A percentile compares a stretch with the other conserved stretches of the same genome.
Evolutionary conservation across 257 asterid genomes (phyloP).

Genomic region (Plectranthus barbatus): DNA sequence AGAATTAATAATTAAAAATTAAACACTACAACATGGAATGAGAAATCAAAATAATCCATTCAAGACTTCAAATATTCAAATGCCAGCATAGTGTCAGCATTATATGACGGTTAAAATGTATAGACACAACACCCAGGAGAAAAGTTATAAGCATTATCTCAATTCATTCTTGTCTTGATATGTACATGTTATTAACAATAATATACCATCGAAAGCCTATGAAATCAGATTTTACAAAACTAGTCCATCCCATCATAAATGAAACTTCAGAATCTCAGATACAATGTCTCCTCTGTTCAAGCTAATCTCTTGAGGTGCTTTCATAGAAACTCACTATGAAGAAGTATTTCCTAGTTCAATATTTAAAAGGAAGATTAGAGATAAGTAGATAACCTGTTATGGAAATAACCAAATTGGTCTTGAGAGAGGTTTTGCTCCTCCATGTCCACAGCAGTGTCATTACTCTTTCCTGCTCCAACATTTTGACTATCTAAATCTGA

Average conservation of each 20-base stretch:
- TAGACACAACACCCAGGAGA: too few species aligned
- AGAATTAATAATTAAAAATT: too few species aligned
- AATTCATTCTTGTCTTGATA: too few species aligned
- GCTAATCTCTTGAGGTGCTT: not conserved
- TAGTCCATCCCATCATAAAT: not conserved
- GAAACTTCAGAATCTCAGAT: not conserved
- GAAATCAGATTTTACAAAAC: not conserved
- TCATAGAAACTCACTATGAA: not conserved
- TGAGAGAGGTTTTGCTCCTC: slow-evolving; percentile 30
- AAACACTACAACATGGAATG: too few species aligned
- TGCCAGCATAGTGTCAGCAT: not conserved
- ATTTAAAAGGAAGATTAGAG: slow-evolving; percentile 9
- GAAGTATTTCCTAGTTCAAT: slow-evolving; percentile 7
- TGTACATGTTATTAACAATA: not conserved
- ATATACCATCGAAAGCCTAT: not conserved
- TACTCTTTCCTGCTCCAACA: slow-evolving; percentile 26
- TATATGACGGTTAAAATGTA: not conserved
- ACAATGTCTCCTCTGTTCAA: not conserved
- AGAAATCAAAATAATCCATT: not conserved
- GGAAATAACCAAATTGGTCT: slow-evolving; percentile 33
- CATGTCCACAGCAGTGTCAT: slow-evolving; percentile 25
- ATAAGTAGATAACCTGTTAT: slow-evolving; percentile 67
- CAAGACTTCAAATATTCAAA: not conserved
- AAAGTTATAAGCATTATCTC: too few species aligned
- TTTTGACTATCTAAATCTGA: slow-evolving; percentile 38